Evolutionary conservation across 495 filamentous ascomycete genomes (phyloP).

Genomic region (Penicillium argentinense): DNA sequence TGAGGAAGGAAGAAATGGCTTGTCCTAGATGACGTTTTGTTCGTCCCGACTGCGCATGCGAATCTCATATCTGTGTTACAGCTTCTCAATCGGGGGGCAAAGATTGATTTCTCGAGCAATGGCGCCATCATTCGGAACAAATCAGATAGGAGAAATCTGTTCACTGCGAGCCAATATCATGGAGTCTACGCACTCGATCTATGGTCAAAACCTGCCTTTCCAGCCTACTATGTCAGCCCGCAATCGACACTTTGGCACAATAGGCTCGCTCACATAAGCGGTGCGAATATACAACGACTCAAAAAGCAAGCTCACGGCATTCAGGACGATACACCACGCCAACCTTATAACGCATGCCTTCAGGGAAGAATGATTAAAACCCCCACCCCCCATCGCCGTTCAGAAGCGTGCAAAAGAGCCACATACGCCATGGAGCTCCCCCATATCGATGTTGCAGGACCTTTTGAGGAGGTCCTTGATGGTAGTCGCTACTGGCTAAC

Average conservation of each 20-base stretch:
- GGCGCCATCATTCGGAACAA: conserved; percentile 6
- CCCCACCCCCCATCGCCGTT: conserved; percentile 9
- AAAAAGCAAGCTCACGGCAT: conserved; percentile 15
- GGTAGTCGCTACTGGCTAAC: conserved; percentile 25
- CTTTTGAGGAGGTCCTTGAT: conserved; percentile 20
- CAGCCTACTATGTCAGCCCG: conserved; percentile 18
- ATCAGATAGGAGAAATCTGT: conserved; percentile 12
- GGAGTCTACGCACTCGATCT: conserved; percentile 15
- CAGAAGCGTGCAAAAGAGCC: conserved; percentile 8
- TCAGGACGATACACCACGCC: conserved; percentile 4
- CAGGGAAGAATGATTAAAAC: conserved; percentile 20
- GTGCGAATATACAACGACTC: conserved; percentile 1
- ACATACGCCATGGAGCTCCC: conserved; percentile 24
- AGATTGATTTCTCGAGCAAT: conserved; percentile 11
- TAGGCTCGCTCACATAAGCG: conserved; percentile 13
- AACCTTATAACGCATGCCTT: conserved; percentile 16
- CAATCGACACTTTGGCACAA: conserved; percentile 16
- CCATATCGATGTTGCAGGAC: conserved; percentile 21
- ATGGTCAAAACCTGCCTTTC: conserved; percentile 11
- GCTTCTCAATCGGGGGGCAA: conserved; percentile 15
- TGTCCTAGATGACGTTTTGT: conserved; percentile 10
- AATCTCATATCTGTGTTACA: conserved; percentile 13
- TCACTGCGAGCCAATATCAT: conserved; percentile 14
- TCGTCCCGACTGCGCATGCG: conserved; percentile 10
- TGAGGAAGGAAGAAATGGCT: conserved; percentile 15